Conservation (phyloP, 148 eudicot genomes). For the Persicaria maculosa region DNA sequence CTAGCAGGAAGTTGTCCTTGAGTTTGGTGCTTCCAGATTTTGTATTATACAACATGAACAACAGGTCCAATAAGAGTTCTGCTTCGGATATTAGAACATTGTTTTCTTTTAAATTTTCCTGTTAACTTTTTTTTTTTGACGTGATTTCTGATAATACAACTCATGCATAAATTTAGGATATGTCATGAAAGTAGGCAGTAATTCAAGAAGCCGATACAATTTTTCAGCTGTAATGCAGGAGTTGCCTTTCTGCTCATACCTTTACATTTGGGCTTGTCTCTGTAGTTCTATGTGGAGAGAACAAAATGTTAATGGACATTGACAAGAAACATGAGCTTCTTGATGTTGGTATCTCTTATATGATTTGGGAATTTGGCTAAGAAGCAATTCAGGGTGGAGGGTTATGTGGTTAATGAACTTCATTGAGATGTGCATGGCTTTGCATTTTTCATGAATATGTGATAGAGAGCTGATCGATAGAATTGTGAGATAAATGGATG, state of each 20-base stretch:
- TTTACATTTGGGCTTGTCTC: not conserved
- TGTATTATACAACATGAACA: not conserved
- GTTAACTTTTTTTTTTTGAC: not conserved
- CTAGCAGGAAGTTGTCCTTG: not conserved
- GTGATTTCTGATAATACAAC: not conserved
- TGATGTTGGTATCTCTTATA: not conserved
- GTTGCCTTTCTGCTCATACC: not conserved
- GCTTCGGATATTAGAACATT: not conserved
- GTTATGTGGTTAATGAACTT: not conserved
- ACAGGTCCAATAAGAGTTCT: constrained; percentile 5
- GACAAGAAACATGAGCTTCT: not conserved
- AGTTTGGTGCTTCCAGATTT: not conserved
- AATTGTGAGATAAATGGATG: not conserved
- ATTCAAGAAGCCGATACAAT: not conserved
- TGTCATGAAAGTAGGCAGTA: not conserved
- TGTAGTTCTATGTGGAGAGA: not conserved
- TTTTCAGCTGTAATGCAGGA: not conserved
- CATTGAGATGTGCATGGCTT: not conserved
- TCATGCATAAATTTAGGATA: not conserved
- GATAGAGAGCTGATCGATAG: not conserved
- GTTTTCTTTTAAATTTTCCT: not conserved
- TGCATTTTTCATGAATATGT: not conserved
- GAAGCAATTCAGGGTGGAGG: not conserved
- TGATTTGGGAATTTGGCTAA: not conserved
- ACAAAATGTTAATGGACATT: not conserved